Evolutionary conservation across 768 basidiomycete species (phyloP).

Genomic region (Agaricus blazei): DNA sequence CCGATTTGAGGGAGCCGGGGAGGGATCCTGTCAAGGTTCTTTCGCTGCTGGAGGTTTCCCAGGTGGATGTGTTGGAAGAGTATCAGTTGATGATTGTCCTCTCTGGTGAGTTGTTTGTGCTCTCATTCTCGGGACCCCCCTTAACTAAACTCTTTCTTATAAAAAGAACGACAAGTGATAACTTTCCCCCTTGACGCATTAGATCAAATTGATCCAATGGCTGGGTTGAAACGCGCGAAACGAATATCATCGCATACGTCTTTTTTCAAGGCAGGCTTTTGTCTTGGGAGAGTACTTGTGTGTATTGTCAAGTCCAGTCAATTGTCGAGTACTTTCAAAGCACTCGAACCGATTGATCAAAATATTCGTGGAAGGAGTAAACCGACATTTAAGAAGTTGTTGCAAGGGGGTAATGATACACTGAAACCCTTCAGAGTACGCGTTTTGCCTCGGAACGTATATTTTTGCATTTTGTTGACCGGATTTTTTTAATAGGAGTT

Average conservation of each 20-base stretch:
- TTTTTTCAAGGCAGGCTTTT: conserved; percentile 96
- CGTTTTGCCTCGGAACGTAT: conserved; percentile 3
- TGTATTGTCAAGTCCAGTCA: conserved; percentile 97
- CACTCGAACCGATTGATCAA: conserved; percentile 93
- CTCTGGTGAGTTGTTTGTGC: conserved; percentile 57
- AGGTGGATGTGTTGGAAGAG: conserved; percentile 95
- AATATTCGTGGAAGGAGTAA: conserved; percentile 71
- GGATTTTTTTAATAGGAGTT: conserved; percentile 64
- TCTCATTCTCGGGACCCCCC: neutral
- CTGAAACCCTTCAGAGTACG: conserved; percentile 84
- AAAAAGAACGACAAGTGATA: conserved; percentile 85
- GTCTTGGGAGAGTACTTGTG: conserved; percentile 85
- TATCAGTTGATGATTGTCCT: conserved; percentile 95
- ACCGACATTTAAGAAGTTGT: conserved; percentile 90
- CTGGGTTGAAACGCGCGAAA: conserved; percentile 90
- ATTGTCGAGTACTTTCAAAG: conserved; percentile 95
- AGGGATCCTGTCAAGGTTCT: conserved; percentile 89
- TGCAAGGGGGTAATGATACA: conserved; percentile 94
- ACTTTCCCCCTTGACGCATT: conserved; percentile 94
- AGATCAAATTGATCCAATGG: conserved; percentile 84
- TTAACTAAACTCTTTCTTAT: neutral
- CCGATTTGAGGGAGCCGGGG: conserved; percentile 72
- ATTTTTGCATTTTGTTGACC: neutral
- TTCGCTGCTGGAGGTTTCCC: conserved; percentile 81
- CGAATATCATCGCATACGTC: conserved; percentile 93